Evolutionary conservation across 352 stramenopile genomes (phyloP).

Genomic region (Paralagenidium karlingii): DNA sequence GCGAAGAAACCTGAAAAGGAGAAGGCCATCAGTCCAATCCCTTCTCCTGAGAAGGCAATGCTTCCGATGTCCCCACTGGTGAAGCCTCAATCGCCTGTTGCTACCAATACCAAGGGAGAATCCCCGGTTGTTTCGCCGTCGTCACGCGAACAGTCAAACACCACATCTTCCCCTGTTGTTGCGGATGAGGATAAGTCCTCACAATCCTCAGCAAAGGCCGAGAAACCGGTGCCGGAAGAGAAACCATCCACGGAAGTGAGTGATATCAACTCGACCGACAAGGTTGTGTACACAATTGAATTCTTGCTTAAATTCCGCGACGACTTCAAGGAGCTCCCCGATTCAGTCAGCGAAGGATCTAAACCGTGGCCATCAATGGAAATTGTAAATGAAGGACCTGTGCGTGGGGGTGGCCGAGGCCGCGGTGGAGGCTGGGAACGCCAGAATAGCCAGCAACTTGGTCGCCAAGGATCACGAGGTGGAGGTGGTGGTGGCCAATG

Average conservation of each 20-base stretch:
- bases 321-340: constrained; percentile 35
- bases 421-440: constrained; percentile 55
- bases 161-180: not conserved
- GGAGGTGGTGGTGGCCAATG: constrained; percentile 5
- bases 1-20: constrained; percentile 8
- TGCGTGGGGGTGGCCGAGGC: constrained; percentile 14
- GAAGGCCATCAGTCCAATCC: too few relatives aligned
- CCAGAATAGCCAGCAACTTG: constrained; percentile 24
- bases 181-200: constrained; percentile 2
- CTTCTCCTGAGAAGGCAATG: constrained; percentile 12
- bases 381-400: constrained; percentile 40
- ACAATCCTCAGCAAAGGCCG: constrained; percentile 10
- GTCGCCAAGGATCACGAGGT: constrained; percentile 1
- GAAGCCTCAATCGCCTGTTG: not conserved
- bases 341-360: constrained; percentile 18
- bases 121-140: not conserved
- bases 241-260: not conserved
- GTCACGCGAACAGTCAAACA: not conserved
- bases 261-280: constrained; percentile 14
- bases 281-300: constrained; percentile 42
- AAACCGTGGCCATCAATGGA: constrained; percentile 58
- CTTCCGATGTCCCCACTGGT: not conserved
- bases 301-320: constrained; percentile 48
- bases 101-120: not conserved
- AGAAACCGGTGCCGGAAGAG: constrained; percentile 2